These are phyloP conservation scores for Cytospora leucostoma DNA, from an alignment of 2,329 filamentous ascomycete genomes.

Conservation along the genomic window DNA sequence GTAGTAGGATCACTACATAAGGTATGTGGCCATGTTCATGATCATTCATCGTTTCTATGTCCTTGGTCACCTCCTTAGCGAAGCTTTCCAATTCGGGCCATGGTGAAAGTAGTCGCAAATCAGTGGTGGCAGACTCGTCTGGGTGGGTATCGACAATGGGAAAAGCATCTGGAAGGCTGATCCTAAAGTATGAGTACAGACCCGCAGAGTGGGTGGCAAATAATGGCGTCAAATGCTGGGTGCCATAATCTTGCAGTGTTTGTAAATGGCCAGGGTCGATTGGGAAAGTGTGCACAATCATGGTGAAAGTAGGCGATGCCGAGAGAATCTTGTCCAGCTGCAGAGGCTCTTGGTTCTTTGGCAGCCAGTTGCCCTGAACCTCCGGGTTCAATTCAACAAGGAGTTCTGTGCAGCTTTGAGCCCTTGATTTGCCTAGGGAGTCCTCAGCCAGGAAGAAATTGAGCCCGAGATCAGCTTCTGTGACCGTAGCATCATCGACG, in stretches of 20 bases:
- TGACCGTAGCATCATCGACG: slow-evolving; percentile 76
- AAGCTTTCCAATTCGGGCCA: slow-evolving; percentile 81
- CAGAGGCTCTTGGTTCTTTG: slow-evolving; percentile 42
- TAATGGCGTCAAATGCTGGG: slow-evolving; percentile 66
- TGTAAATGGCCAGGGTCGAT: slow-evolving; percentile 47
- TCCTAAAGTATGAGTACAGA: slow-evolving; percentile 88
- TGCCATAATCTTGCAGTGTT: slow-evolving; percentile 50
- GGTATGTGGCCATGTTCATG: slow-evolving; percentile 92
- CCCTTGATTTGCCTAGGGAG: slow-evolving; percentile 74
- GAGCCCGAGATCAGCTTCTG: slow-evolving; percentile 81
- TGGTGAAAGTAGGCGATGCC: slow-evolving; percentile 48
- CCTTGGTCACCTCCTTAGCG: slow-evolving; percentile 63
- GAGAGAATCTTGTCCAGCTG: slow-evolving; percentile 41
- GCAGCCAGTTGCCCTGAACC: slow-evolving; percentile 74
- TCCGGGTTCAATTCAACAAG: slow-evolving; percentile 91
- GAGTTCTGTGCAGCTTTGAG: slow-evolving; percentile 74
- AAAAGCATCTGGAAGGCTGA: slow-evolving; percentile 75
- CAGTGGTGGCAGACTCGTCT: slow-evolving; percentile 79
- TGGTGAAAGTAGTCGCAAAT: slow-evolving; percentile 79
- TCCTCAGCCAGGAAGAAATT: slow-evolving; percentile 94
- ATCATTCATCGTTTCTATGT: slow-evolving; percentile 69
- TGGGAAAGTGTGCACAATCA: slow-evolving; percentile 58
- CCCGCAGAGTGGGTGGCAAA: slow-evolving; percentile 86
- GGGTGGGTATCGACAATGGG: slow-evolving; percentile 96
- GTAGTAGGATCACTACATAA: slow-evolving; percentile 78